A percentile compares a stretch with the other conserved stretches of the same genome.
Evolutionary conservation across 108 stramenopile genomes (phyloP).

Genomic region (Epithemia pelagica): DNA sequence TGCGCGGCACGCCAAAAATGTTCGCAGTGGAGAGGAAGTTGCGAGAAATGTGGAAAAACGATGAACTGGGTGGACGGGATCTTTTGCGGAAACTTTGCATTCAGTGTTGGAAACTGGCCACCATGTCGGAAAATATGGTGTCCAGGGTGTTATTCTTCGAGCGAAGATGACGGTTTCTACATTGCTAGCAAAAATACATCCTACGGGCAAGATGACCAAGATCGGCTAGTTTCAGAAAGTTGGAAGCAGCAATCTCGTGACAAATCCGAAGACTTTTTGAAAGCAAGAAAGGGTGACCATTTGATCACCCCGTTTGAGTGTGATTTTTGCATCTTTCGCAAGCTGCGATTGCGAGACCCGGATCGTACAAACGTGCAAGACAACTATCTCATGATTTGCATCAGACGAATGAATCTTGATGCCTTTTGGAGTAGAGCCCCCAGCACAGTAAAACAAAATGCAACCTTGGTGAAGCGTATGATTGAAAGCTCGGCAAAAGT

Average conservation of each 20-base stretch:
- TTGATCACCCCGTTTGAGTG: constrained; percentile 5
- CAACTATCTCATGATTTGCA: not conserved
- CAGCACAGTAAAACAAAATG: not conserved
- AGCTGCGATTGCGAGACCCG: not conserved
- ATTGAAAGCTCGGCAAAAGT: not conserved
- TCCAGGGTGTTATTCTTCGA: constrained; percentile 6
- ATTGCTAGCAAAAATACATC: not conserved
- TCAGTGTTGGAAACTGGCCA: not conserved
- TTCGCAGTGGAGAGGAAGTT: constrained; percentile 5
- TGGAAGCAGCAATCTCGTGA: not conserved
- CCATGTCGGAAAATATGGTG: constrained; percentile 11
- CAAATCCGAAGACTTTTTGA: not conserved
- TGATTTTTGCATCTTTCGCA: not conserved
- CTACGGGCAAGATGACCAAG: not conserved
- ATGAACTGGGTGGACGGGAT: not conserved
- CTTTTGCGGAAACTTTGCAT: constrained; percentile 1
- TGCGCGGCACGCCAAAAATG: constrained; percentile 5
- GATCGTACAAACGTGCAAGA: not conserved
- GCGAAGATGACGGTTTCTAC: not conserved
- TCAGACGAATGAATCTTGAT: not conserved
- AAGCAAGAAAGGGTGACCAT: not conserved
- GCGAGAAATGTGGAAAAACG: constrained; percentile 8
- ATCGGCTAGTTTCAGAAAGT: not conserved
- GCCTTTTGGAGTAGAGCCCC: not conserved
- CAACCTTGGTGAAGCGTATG: not conserved